Evolutionary conservation across 768 basidiomycete species (phyloP), one percentile per base, ranked within the genome.

Genomic region (Trametes cinnabarina): DNA sequence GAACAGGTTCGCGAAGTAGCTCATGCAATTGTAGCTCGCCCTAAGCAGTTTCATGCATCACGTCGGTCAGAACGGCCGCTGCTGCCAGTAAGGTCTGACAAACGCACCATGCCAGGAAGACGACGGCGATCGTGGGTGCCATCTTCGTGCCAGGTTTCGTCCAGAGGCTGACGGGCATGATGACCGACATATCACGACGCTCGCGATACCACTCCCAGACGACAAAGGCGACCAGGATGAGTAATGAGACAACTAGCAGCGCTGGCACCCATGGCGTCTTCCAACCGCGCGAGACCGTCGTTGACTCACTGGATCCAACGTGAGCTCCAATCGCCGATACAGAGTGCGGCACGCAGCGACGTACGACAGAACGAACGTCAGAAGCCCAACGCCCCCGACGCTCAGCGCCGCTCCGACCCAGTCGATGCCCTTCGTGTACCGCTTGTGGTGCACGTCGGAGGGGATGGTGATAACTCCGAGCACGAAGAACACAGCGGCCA

Each of bases 371-470:
- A 71, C 69, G 47, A 70, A 74, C 19, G 68, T 71, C 6, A 74
- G 63, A 20, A 74, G 62, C n/a, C 68, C 73, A 37, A 74, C 59
- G 7, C 73, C 73, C 2, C 64, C 55, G 15, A 68, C 68, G 47
- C 73, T 74, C 12, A 74, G 62, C 11, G 70, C 28, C 3, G 71
- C 71, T 22, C 73, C 73, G 26, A 72, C 68, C 72, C 70, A 73
- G 60, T 74, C 73, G 19, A 74, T 48, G 8, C 73, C 73, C 54
- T 72, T 73, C 25, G 50, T 66, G 52, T 73, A 73, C 34, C 66
- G 59, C n/a, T 41, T 47, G 22, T 44, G 47, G n/a, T 41, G 48
- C 14, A 56, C 55, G n/a, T 66, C 61, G 12, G 58, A 43, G 39
- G 58, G 69, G 32, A 66, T 65, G 43, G 47, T 63, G 20, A 60